Conservation (phyloP, 164 flowering plant genomes). For the Annona squamosa region DNA sequence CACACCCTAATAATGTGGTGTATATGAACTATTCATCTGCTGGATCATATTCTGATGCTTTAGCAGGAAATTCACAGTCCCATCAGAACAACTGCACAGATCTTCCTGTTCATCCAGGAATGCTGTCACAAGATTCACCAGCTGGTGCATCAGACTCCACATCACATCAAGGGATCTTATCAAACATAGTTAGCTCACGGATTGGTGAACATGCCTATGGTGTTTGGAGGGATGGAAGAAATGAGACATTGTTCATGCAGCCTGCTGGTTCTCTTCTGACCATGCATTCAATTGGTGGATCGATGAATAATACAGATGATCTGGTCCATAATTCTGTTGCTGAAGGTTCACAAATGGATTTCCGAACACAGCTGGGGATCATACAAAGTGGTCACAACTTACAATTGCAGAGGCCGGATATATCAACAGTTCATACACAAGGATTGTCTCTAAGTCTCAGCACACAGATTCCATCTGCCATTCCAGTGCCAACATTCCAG, state of each 20-base stretch:
- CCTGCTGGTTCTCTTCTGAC: constrained; percentile 25
- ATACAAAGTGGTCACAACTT: constrained; percentile 35
- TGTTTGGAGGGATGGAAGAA: constrained; percentile 60
- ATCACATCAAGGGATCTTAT: constrained; percentile 48
- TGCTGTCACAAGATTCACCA: constrained; percentile 21
- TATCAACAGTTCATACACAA: constrained; percentile 23
- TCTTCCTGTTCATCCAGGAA: constrained; percentile 20
- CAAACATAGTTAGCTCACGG: constrained; percentile 37
- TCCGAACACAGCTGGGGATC: constrained; percentile 28
- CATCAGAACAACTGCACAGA: constrained; percentile 37
- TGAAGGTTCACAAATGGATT: constrained; percentile 26
- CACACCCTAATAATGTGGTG: constrained; percentile 44
- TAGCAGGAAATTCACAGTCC: constrained; percentile 43
- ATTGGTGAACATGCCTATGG: constrained; percentile 31
- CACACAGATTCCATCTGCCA: constrained; percentile 42
- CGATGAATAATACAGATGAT: constrained; percentile 19
- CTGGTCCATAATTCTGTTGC: constrained; percentile 19
- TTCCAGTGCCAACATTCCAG: constrained; percentile 33
- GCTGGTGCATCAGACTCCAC: constrained; percentile 35
- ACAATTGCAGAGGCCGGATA: constrained; percentile 15
- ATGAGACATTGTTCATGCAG: constrained; percentile 49
- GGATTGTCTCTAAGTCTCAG: constrained; percentile 73
- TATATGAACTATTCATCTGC: constrained; percentile 51
- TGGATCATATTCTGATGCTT: constrained; percentile 41
- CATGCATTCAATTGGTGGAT: constrained; percentile 26